Conservation (phyloP, 305 asterid genomes). For the Fraxinus albicans region DNA sequence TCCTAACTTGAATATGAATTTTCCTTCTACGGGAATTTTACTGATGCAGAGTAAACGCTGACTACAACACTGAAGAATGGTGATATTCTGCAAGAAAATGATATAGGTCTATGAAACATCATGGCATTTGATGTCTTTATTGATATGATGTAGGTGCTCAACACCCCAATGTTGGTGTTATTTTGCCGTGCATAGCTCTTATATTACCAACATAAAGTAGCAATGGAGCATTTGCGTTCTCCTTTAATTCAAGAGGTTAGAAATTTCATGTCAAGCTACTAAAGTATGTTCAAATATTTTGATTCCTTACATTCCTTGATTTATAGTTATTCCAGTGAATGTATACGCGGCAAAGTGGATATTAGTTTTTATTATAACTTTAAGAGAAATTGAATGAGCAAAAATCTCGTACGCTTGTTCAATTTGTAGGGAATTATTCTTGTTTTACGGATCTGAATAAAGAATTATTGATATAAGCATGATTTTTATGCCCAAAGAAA, state of each 20-base stretch:
- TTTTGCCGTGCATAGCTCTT: no score
- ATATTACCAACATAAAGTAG: no score
- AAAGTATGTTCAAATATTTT: background rate
- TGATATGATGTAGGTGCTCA: no score
- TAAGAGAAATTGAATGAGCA: background rate
- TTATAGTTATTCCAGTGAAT: background rate
- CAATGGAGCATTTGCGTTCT: conserved; percentile 51
- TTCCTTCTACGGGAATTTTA: no score
- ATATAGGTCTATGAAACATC: no score
- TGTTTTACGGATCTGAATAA: background rate
- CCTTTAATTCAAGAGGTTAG: conserved; percentile 89
- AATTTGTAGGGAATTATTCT: background rate
- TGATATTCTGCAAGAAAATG: no score
- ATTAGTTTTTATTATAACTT: background rate
- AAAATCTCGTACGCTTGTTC: background rate
- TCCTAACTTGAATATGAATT: no score
- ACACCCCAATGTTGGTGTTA: no score
- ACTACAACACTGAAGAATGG: no score
- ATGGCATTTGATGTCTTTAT: no score
- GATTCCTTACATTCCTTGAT: background rate
- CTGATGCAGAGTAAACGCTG: no score
- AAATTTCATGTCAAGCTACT: conserved; percentile 13
- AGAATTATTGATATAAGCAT: background rate
- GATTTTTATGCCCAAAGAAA: no score
- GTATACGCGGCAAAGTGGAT: background rate